Evolutionary conservation across 805 yeast genomes (phyloP), one percentile per base, ranked within the genome.

Genomic region (Metschnikowia cerradonensis): DNA sequence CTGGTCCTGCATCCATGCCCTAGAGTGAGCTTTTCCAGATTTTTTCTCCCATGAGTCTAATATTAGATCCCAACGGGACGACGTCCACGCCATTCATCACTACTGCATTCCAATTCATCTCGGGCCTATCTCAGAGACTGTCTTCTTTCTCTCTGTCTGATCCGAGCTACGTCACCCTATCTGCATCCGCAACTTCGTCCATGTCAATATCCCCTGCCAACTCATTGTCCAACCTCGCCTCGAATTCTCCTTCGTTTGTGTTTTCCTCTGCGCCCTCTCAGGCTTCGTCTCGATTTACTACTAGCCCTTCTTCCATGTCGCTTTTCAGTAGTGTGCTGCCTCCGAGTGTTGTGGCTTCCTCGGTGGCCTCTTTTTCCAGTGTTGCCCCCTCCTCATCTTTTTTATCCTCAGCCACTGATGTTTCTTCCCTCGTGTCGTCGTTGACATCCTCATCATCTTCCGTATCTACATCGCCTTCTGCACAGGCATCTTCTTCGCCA

Each of bases 1-100:
- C 47, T 17, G 8, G 23, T 44, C 47, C 47, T 44, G 47, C 47
- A 44, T 34, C 20, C 33, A 44, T 30, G 45, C 41, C 41, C 43
- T n/a, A 17, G n/a, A 3, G 23, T 39, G 19, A 23, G 20, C 45
- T 30, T 15, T 15, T 30, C 44, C 44, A 19, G 22, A 14, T 38
- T 45, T 38, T 38, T 45, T 45, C 33, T 40, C 5, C 38, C 7
- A 33, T 47, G 49, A 45, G 45, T 45, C 46, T 47, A 47, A 40
- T 45, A 39, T 39, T 39, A 31, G 38, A 40, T 47, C 42, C 47
- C 37, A 23, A 43, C 30, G 31, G 45, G 38, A 42, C 45, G 10
- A 10, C 31, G n/a, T 32, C 45, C 23, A 32, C 31, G 7, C 15
- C 44, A n/a, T 7, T n/a, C 10, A 17, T 7, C 45, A 30, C 34